Conservation (phyloP, 2,329 filamentous ascomycete genomes). For the Triangularia setosa region DNA sequence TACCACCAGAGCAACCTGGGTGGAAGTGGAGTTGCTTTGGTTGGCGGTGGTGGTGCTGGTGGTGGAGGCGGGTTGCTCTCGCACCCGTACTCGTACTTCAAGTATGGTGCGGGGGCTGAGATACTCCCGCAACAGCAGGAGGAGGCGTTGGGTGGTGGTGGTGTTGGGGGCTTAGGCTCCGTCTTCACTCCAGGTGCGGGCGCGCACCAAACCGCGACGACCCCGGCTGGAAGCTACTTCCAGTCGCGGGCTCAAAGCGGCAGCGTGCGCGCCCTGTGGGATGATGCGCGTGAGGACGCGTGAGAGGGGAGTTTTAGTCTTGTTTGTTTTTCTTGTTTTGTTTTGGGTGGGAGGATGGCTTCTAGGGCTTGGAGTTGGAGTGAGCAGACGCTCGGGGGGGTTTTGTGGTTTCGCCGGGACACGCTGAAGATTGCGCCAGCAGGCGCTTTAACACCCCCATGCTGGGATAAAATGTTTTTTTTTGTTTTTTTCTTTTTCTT, state of each 20-base stretch:
- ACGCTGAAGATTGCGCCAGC: background rate
- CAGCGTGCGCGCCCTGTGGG: background rate
- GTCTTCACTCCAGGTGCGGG: background rate
- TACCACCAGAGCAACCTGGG: background rate
- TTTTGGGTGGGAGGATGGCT: background rate
- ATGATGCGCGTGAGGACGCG: background rate
- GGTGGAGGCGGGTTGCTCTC: background rate
- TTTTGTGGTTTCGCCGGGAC: background rate
- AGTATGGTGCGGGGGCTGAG: background rate
- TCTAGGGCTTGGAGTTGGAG: background rate
- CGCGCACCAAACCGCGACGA: background rate
- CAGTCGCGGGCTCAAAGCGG: background rate
- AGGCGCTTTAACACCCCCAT: background rate
- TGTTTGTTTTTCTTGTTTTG: background rate
- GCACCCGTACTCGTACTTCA: background rate
- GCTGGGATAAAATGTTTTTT: too few relatives aligned
- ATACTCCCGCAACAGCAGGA: background rate
- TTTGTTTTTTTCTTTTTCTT: background rate
- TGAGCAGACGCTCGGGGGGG: background rate
- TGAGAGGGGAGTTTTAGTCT: background rate
- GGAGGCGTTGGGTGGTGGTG: background rate
- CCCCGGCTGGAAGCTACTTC: background rate
- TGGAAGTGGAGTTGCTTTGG: background rate
- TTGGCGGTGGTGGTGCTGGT: background rate
- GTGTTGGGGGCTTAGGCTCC: background rate